Evolutionary conservation across 306 rosid species (phyloP), one percentile per base, ranked within the genome.

Genomic region (Pachyrhizus erosus): DNA sequence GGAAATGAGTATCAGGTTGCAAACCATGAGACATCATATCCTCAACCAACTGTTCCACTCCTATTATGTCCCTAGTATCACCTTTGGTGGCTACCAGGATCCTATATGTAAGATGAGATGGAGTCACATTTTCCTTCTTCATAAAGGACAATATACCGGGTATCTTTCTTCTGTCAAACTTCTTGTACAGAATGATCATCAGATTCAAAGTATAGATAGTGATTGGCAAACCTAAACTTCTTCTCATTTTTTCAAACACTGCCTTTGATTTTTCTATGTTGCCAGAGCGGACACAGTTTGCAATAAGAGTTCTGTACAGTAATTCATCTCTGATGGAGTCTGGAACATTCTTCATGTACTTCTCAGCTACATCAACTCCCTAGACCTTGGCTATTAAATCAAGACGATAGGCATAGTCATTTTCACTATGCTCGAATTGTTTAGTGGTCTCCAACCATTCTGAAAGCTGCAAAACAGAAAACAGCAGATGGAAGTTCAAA

Each of bases 341-440:
- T 15, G 71, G 45, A n/a, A 65, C 46, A 65, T 65, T 65, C 46
- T 34, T 17, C 71, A 65, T 65, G 14, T 65, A 65, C 46, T 17
- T 65, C 46, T 65, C 46, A 17, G 71, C 71, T 26, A n/a, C 71
- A 31, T 34, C 71, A 65, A 65, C 71, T 3, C 46, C 71, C 26
- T 15, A 26, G 14, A 65, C 71, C 71, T 65, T 65, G 45, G 71
- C 71, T 6, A 33, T 65, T 65, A 65, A 65, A 65, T 65, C 46
- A 8, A 65, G 46, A 33, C 2, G 71, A 33, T 15, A 33, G n/a
- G 46, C 46, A 34, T 34, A 34, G 5, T 8, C 26, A n/a, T n/a
- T 17, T 65, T 65, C 71, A 33, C 24, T 65, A 7, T n/a, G 46
- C 46, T 65, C 71, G 3, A 65, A 65, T 34, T 65, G 71, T 65